A percentile compares a stretch with the other conserved stretches of the same genome.
Conservation (phyloP, 768 basidiomycete species). For the Leccinum longicurvipes region DNA sequence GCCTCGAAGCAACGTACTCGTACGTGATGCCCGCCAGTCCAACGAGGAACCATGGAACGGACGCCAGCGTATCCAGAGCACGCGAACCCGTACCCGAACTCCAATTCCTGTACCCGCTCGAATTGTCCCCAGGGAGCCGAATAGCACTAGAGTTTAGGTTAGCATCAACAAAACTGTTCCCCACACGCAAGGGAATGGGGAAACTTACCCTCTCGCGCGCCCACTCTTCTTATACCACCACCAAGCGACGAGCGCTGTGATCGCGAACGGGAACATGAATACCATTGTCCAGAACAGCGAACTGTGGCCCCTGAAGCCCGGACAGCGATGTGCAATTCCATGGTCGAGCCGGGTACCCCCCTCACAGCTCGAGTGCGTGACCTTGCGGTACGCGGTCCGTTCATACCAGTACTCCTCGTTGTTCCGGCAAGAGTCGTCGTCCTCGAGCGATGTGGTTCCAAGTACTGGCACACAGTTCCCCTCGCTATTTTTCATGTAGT, state of each 20-base stretch:
- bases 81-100: slow-evolving; percentile 27
- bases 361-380: slow-evolving; percentile 84
- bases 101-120: slow-evolving; percentile 22
- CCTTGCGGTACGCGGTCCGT: slow-evolving; percentile 86
- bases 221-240: slow-evolving; percentile 82
- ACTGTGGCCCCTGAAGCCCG: slow-evolving; percentile 72
- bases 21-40: slow-evolving; percentile 73
- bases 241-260: slow-evolving; percentile 72
- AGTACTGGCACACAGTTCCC: slow-evolving; percentile 77
- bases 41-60: slow-evolving; percentile 86
- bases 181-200: neutral
- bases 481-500: slow-evolving; percentile 64
- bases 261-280: slow-evolving; percentile 68
- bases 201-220: slow-evolving; percentile 65
- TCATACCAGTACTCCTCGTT: slow-evolving; percentile 89
- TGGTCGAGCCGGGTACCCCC: slow-evolving; percentile 78
- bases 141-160: slow-evolving; percentile 52
- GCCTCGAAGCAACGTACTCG: slow-evolving; percentile 54
- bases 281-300: slow-evolving; percentile 83
- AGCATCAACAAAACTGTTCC: slow-evolving; percentile 2
- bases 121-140: slow-evolving; percentile 59
- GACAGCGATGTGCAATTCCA: slow-evolving; percentile 73
- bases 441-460: slow-evolving; percentile 59
- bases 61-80: slow-evolving; percentile 69
- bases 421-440: slow-evolving; percentile 59